Percentiles rank a stretch among this genome's conserved stretches.
phyloP scores from a whole-genome alignment of 140 eudicot genomes.

The Cichorium intybus region DNA sequence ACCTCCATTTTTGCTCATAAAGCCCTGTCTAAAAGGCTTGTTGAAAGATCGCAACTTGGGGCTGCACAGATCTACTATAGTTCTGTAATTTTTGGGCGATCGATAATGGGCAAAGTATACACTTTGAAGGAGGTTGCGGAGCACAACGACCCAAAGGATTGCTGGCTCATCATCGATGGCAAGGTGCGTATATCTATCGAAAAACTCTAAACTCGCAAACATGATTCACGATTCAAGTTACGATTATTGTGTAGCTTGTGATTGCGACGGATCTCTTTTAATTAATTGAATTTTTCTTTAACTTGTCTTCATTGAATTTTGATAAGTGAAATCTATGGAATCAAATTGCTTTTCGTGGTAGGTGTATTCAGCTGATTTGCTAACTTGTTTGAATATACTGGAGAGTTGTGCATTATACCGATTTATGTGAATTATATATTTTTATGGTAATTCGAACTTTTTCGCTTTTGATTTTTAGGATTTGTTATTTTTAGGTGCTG shows the following conservation, averaged over 20 bases:
- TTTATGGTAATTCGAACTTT: constrained; percentile 7
- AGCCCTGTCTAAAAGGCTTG: background rate
- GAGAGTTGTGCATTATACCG: background rate
- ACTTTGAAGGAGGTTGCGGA: constrained; percentile 70
- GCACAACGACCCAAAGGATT: constrained; percentile 77
- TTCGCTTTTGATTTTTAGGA: background rate
- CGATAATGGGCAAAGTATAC: constrained; percentile 49
- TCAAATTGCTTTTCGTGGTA: background rate
- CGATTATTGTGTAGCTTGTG: background rate
- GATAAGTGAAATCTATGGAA: background rate
- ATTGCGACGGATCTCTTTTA: background rate
- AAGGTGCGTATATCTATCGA: constrained; percentile 44
- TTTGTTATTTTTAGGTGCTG: background rate
- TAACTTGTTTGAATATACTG: background rate
- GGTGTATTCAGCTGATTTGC: constrained; percentile 11
- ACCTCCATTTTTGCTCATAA: constrained; percentile 13
- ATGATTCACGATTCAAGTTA: background rate
- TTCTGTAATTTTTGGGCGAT: background rate
- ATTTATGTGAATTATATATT: constrained; percentile 8
- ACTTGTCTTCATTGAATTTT: background rate
- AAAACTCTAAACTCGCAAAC: background rate
- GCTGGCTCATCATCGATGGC: constrained; percentile 83
- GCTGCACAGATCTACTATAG: constrained; percentile 1
- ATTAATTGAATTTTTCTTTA: background rate
- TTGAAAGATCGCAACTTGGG: background rate